Evolutionary conservation across 805 yeast species (phyloP), one percentile per base, ranked within the genome.

Genomic region (Candida ipomoeae): DNA sequence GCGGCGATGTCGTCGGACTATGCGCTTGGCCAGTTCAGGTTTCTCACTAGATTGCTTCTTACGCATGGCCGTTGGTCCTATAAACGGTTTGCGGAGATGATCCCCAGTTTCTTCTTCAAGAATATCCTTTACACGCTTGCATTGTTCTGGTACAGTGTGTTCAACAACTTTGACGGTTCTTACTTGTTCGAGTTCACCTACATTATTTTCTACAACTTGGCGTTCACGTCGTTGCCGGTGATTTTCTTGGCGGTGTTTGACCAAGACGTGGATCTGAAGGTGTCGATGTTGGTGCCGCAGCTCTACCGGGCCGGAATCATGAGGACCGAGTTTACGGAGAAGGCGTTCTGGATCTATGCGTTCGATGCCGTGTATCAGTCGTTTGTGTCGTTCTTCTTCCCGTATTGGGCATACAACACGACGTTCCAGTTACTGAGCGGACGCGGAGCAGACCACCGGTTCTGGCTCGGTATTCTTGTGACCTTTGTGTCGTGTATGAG

Each of bases 11-110:
- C 89, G 1, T 82, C 91, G 0, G 95, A 87, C 70, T 87, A 85
- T 65, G 92, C 90, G 3, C 73, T 87, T 60, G 95, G 90, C 2
- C 94, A 87, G 65, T 87, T 87, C 71, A 68, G 89, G 54, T 87
- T 74, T 65, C 67, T 87, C 56, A 74, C 82, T 2, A 68, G 90
- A 55, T 70, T 87, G 55, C 68, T 87, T 43, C 68, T 87, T 46
- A 89, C 85, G 34, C 95, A 87, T 64, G 95, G 95, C n/a, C 76
- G 90, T 48, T 87, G 91, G 90, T 84, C 89, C 0, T 87, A 85
- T 63, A 80, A 79, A 57, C 70, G 95, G 52, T 68, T 87, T 38
- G 82, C 88, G 0, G 90, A 84, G 62, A 83, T 86, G 90, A 77
- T 86, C 55, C 89, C 90, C 23, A 82, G 86, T 62, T 83, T 87